These are phyloP conservation scores for Cyclostephanos invisitatus DNA, from an alignment of 108 stramenopile species.

Conservation along the genomic window DNA sequence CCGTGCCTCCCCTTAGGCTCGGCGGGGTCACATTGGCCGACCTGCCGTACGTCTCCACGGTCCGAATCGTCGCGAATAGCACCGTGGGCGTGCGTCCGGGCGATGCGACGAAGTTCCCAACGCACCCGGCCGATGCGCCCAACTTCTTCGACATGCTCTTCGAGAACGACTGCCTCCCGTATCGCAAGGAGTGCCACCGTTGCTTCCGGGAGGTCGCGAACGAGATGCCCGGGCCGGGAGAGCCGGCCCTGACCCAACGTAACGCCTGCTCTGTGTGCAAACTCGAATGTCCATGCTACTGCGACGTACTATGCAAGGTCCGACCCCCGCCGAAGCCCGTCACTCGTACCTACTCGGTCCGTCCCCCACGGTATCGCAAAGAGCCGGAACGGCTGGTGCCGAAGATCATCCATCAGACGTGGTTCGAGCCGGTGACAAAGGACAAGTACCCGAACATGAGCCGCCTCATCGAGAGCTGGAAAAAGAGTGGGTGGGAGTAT, in stretches of 20 bases:
- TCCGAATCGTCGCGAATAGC: conserved; percentile 34
- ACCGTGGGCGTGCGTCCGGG: conserved; percentile 3
- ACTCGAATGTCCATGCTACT: conserved; percentile 52
- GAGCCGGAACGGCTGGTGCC: conserved; percentile 74
- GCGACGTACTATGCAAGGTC: conserved; percentile 49
- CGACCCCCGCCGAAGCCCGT: conserved; percentile 49
- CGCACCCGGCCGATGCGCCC: conserved; percentile 33
- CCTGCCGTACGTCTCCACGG: conserved; percentile 48
- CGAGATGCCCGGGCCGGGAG: conserved; percentile 13
- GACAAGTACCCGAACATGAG: conserved; percentile 32
- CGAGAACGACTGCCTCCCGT: conserved; percentile 54
- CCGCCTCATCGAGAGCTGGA: conserved; percentile 19
- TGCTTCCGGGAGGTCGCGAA: conserved; percentile 48
- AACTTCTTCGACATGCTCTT: conserved; percentile 59
- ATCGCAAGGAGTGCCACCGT: conserved; percentile 41
- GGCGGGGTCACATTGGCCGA: conserved; percentile 32
- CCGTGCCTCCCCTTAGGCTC: conserved; percentile 4
- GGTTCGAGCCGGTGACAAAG: conserved; percentile 42
- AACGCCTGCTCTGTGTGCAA: conserved; percentile 42
- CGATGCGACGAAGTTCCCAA: conserved; percentile 9
- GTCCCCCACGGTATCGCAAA: conserved; percentile 56
- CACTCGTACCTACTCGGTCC: conserved; percentile 29
- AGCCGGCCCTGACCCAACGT: not conserved
- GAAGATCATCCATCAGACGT: conserved; percentile 81
- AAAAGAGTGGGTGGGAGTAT: conserved; percentile 34